Evolutionary conservation across 2,329 filamentous ascomycete species (phyloP).

Genomic region (Alternaria brassicicola): DNA sequence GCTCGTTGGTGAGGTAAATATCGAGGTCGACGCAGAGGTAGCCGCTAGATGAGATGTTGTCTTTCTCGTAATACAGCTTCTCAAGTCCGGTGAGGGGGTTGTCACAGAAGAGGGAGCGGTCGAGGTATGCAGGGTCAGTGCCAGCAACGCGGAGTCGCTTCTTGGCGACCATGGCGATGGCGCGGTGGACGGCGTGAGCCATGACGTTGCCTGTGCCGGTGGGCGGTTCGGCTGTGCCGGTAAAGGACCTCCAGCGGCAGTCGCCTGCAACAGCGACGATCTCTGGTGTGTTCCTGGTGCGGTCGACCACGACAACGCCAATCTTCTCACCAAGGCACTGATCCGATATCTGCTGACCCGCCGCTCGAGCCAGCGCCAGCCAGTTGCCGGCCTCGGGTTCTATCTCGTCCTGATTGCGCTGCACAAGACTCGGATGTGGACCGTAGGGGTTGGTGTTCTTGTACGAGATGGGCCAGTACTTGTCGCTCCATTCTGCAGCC

Average conservation of each 20-base stretch:
- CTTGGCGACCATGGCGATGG: slow-evolving; percentile 79
- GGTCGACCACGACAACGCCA: slow-evolving; percentile 77
- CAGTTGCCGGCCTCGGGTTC: slow-evolving; percentile 67
- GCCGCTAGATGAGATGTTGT: slow-evolving; percentile 74
- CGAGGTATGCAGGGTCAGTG: slow-evolving; percentile 33
- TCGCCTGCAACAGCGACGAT: slow-evolving; percentile 78
- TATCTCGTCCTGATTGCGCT: slow-evolving; percentile 72
- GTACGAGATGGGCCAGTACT: slow-evolving; percentile 86
- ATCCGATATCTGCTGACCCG: slow-evolving; percentile 64
- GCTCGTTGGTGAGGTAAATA: slow-evolving; percentile 93
- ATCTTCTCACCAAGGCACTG: slow-evolving; percentile 69
- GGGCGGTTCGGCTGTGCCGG: slow-evolving; percentile 28
- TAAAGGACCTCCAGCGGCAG: slow-evolving; percentile 66
- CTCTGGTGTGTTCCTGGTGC: slow-evolving; percentile 51
- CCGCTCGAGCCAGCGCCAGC: slow-evolving; percentile 70
- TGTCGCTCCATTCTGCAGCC: slow-evolving; percentile 73
- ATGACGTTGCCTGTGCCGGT: slow-evolving; percentile 70
- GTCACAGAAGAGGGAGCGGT: slow-evolving; percentile 66
- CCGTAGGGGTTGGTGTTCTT: slow-evolving; percentile 87
- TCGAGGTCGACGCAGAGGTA: slow-evolving; percentile 95
- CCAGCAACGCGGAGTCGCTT: slow-evolving; percentile 55
- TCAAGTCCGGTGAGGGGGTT: slow-evolving; percentile 72
- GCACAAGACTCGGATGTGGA: slow-evolving; percentile 77
- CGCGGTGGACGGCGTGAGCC: slow-evolving; percentile 77
- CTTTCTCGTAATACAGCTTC: slow-evolving; percentile 61